Percentiles rank a stretch among this genome's conserved stretches.
Conservation (phyloP, 2,329 filamentous ascomycete species). For the Orbilia brochopaga region DNA sequence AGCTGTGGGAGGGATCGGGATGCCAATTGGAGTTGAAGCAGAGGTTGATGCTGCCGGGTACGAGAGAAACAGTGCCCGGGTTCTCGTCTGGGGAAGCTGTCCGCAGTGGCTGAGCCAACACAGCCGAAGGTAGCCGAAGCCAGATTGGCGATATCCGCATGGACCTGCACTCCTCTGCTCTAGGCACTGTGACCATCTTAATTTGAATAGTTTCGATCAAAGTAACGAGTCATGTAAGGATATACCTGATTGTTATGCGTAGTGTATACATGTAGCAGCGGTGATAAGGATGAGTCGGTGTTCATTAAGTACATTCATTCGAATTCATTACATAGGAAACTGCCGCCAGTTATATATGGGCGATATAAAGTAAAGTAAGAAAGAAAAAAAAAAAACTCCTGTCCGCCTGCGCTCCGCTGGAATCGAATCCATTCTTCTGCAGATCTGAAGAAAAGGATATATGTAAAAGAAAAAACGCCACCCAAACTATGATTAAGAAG, state of each 20-base stretch:
- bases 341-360: no score
- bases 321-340: no score
- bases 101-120: conserved; percentile 19
- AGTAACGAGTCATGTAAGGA: no score
- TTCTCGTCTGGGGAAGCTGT: conserved; percentile 41
- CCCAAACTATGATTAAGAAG: conserved; percentile 12
- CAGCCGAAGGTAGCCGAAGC: conserved; percentile 47
- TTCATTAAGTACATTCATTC: no score
- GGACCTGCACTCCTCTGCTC: no score
- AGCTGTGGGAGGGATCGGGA: conserved; percentile 9
- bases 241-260: no score
- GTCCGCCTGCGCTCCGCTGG: conserved; percentile 28
- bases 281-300: no score
- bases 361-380: no score
- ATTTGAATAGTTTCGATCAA: no score
- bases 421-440: conserved; percentile 24
- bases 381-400: conserved; percentile 31
- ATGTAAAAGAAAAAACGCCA: conserved; percentile 18
- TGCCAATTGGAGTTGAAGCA: conserved; percentile 14
- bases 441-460: conserved; percentile 9
- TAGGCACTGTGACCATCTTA: no score
- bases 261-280: no score
- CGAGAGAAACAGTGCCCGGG: conserved; percentile 4
- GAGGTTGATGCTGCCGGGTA: conserved; percentile 12
- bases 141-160: conserved; percentile 1